Evolutionary conservation across 805 yeast species (phyloP), one percentile per base, ranked within the genome.

Genomic region (Cyberlindnera euphorbiae): DNA sequence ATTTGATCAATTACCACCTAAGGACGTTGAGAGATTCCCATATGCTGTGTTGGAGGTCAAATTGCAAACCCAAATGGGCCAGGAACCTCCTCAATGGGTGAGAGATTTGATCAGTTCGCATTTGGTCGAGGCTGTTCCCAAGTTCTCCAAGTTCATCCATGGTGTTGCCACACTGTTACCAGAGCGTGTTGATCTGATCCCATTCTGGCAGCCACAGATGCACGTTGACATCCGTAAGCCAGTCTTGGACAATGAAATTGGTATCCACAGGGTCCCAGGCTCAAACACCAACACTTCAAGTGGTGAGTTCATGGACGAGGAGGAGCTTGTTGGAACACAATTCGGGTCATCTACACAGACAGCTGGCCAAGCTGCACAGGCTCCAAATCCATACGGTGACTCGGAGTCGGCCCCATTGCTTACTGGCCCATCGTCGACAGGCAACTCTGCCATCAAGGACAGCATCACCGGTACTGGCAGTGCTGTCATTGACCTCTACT

Each of bases 121-220:
- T 61, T 69, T 93, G 34, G 99, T 93, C 28, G 98, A 93, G 63
- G 97, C 97, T 2, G 96, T 93, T 28, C 98, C 98, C 19, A 93
- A 93, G 63, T 93, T 87, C 61, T 90, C 97, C 37, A 93, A 93
- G 61, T 93, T 93, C 55, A 90, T 93, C 50, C 98, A 93, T 55
- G 99, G 99, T 50, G 79, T 87, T 41, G 96, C 99, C 6, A 72
- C 93, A n/a, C 66, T 93, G 53, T 65, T 93, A 46, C 90, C 96
- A 13, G 90, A 87, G 28, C 76, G 71, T 59, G 87, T 88, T 27
- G 74, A 79, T 35, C 71, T 86, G 46, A 80, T 93, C 55, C 99
- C 99, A 36, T 93, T 86, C 64, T 93, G 99, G 99, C 70, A 79
- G 44, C 96, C 97, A 9, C 98, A 93, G 64, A 93, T 93, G 98